phyloP scores from a whole-genome alignment of 768 basidiomycete species.

The Panaeolus cyanescens region DNA sequence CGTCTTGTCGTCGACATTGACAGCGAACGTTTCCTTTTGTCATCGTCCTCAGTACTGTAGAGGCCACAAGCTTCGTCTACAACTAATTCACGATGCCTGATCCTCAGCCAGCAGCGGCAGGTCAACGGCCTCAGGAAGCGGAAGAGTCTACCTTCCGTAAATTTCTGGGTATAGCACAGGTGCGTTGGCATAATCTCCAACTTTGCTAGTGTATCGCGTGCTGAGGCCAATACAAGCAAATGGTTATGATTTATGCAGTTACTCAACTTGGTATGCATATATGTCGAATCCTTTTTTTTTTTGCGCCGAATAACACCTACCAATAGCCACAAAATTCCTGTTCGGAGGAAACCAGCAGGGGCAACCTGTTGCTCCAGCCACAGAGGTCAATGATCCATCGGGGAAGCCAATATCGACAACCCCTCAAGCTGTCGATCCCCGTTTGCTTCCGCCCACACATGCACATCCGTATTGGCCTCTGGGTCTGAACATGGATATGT shows the following conservation, averaged over 20 bases:
- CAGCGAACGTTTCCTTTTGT: constrained; percentile 5
- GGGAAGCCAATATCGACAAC: constrained; percentile 9
- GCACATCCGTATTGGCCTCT: constrained; percentile 62
- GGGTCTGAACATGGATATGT: constrained; percentile 63
- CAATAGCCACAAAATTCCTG: constrained; percentile 47
- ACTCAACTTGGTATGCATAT: constrained; percentile 59
- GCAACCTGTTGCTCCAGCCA: constrained; percentile 23
- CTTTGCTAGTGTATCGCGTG: constrained; percentile 2
- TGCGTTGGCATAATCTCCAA: neutral
- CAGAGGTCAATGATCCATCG: constrained; percentile 6
- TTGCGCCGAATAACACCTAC: neutral
- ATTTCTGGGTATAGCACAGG: constrained; percentile 21
- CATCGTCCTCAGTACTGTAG: neutral
- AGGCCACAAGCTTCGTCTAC: neutral
- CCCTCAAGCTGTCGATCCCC: constrained; percentile 43
- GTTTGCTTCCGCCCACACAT: constrained; percentile 54
- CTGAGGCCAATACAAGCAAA: constrained; percentile 52
- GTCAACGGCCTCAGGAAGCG: constrained; percentile 11
- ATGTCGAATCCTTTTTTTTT: neutral
- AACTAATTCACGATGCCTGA: constrained; percentile 18
- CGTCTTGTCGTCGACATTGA: neutral
- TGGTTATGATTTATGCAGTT: constrained; percentile 64
- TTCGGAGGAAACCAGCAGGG: constrained; percentile 29
- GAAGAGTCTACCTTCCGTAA: constrained; percentile 17
- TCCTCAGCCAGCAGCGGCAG: constrained; percentile 12